Base-by-base conservation (phyloP, 768 basidiomycete genomes). In the Jaapia argillacea region DNA sequence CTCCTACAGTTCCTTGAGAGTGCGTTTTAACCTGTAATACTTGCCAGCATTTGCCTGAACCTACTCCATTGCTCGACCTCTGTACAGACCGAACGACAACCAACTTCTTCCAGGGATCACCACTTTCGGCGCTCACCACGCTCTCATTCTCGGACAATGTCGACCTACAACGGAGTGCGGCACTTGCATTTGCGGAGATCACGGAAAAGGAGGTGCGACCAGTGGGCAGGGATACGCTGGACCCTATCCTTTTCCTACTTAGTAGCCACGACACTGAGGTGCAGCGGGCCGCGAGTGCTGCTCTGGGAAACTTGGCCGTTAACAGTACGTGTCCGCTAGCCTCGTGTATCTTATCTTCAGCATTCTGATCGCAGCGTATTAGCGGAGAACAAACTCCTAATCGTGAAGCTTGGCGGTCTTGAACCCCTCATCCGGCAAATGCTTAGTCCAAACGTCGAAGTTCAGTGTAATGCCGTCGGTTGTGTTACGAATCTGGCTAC, bases 311-410 rank as follows among this genome's bases (percentile, higher is more conserved):
- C 62, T 67, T 99, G 48, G 96, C 94, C 20, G 96, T 99, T 45
- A 98, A 99, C 63, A 87, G 94, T 98, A 58, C 65, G 88, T 73
- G 25, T n/a, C n/a, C n/a, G n/a, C n/a, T n/a, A 33, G 16, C 28
- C 16, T 10, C 28, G 16, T 33, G 28, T 33, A 10, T 33, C 28
- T 33, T 10, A 33, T 33, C 28, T 33, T 16, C 10, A 10, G 28
- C 28, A 33, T 33, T 16, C 28, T 10, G 16, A 33, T 10, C 28
- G 10, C 10, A 33, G 16, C 28, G 16, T 16, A 16, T 33, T 52
- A 99, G 94, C 91, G 44, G 96, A 98, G 63, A 99, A 99, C 76
- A 99, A 99, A 63, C 74, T 98, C 50, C 83, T 98, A 58, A 98
- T 99, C 53, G 96, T 99, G 53, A 90, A 92, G 63, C 77, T 99